phyloP scores from a whole-genome alignment of 768 basidiomycete genomes.

The Suillus alpinus region DNA sequence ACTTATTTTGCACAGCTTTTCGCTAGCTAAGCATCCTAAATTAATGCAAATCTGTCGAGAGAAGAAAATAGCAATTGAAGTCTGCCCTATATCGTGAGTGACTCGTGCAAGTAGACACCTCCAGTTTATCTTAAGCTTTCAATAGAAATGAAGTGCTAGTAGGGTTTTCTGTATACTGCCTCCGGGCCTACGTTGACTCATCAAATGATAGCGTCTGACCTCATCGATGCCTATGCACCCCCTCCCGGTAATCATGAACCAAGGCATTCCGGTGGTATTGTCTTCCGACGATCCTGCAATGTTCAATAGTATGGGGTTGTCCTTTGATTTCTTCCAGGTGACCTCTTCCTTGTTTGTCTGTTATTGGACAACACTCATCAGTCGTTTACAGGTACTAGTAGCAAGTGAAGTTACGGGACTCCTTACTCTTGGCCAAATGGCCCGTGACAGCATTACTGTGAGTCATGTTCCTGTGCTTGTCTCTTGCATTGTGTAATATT shows the following conservation, averaged over 20 bases:
- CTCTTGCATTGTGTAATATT: slow-evolving; percentile 6
- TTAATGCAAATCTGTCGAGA: slow-evolving; percentile 44
- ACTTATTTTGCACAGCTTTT: slow-evolving; percentile 30
- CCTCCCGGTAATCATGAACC: slow-evolving; percentile 61
- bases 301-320: slow-evolving; percentile 72
- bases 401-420: slow-evolving; percentile 64
- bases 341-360: slow-evolving; percentile 6
- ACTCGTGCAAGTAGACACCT: neutral
- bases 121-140: neutral
- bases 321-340: slow-evolving; percentile 75
- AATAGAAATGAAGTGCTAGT: slow-evolving; percentile 70
- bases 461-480: neutral
- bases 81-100: slow-evolving; percentile 49
- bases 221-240: slow-evolving; percentile 78
- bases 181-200: neutral
- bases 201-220: slow-evolving; percentile 53
- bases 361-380: neutral
- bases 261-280: slow-evolving; percentile 67
- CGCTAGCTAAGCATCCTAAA: slow-evolving; percentile 44
- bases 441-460: slow-evolving; percentile 62
- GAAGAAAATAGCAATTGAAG: slow-evolving; percentile 39
- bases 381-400: slow-evolving; percentile 47
- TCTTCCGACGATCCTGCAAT: slow-evolving; percentile 72
- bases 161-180: slow-evolving; percentile 6
- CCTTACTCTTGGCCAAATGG: slow-evolving; percentile 54